Percentiles rank a stretch among this genome's conserved stretches.
Conservation (phyloP, 208 protist genomes). For the Crithidia expoeki region DNA sequence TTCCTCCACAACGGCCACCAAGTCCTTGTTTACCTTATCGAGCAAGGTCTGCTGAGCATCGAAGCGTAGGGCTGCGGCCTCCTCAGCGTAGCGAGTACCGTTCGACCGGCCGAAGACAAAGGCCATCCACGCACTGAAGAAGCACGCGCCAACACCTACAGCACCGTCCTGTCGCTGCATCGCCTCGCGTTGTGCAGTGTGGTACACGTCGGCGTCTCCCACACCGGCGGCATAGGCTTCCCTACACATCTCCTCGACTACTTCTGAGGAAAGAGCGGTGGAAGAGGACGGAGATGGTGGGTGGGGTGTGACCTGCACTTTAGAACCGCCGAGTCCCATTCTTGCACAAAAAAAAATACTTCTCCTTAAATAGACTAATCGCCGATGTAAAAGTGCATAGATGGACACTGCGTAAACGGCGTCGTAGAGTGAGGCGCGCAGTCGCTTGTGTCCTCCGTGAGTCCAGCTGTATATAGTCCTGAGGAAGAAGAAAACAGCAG, state of each 20-base stretch:
- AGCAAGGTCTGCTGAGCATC: constrained; percentile 25
- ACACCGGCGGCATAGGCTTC: constrained; percentile 48
- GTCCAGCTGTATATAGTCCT: too few species aligned
- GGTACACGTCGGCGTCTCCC: constrained; percentile 37
- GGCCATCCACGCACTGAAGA: constrained; percentile 36
- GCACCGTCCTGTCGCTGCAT: constrained; percentile 29
- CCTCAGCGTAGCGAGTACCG: constrained; percentile 13
- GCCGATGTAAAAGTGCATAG: too few species aligned
- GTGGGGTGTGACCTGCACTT: neutral
- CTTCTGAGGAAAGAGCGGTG: constrained; percentile 2
- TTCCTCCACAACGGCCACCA: constrained; percentile 13
- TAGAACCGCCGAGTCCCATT: constrained; percentile 25
- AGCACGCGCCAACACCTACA: constrained; percentile 23
- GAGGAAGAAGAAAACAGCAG: too few species aligned
- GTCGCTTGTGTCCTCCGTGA: too few species aligned
- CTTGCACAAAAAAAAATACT: constrained; percentile 15
- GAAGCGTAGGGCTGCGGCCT: constrained; percentile 12
- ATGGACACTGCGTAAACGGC: too few species aligned
- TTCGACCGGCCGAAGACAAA: constrained; percentile 38
- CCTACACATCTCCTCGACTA: constrained; percentile 38
- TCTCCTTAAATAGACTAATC: too few species aligned
- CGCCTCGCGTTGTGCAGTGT: constrained; percentile 38
- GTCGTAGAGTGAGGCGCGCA: too few species aligned
- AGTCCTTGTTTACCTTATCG: constrained; percentile 17
- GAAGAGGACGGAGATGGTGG: neutral